Evolutionary conservation across 345 rosid species (phyloP).

Genomic region (Hypericum perforatum): DNA sequence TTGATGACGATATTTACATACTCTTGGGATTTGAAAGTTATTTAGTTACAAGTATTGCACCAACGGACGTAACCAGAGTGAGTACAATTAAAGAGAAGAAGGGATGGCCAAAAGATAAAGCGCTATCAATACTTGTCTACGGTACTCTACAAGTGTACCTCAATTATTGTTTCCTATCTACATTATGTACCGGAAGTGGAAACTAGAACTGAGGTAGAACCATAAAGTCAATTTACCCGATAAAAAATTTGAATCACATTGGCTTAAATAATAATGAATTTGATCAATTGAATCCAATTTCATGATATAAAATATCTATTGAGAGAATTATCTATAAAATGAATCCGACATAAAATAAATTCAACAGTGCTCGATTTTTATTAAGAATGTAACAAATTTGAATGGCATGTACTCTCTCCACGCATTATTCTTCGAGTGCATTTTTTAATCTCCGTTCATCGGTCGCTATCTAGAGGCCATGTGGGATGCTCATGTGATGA

Average conservation of each 20-base stretch:
- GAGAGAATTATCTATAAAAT: too few species aligned
- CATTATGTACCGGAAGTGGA: conserved; percentile 6
- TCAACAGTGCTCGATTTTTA: too few species aligned
- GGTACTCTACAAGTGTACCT: conserved; percentile 8
- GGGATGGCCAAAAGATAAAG: not conserved
- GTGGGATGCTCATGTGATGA: conserved; percentile 18
- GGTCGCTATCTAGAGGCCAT: conserved; percentile 17
- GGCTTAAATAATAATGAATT: too few species aligned
- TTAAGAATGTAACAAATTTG: too few species aligned
- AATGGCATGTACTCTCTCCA: too few species aligned
- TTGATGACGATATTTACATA: too few species aligned
- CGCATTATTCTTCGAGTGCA: not conserved
- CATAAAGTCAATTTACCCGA: conserved; percentile 10
- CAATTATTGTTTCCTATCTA: conserved; percentile 11
- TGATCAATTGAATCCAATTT: too few species aligned
- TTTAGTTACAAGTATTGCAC: not conserved
- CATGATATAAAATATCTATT: too few species aligned
- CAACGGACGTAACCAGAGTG: not conserved
- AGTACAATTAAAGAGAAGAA: not conserved
- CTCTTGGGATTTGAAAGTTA: not conserved
- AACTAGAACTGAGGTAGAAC: conserved; percentile 1
- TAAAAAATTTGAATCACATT: too few species aligned
- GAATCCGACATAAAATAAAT: too few species aligned
- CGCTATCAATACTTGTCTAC: conserved; percentile 14
- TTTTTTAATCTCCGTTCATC: conserved; percentile 2